A percentile compares a stretch with the other conserved stretches of the same genome.
Conservation (phyloP, 768 basidiomycete species). For the Cyathus striatus region DNA sequence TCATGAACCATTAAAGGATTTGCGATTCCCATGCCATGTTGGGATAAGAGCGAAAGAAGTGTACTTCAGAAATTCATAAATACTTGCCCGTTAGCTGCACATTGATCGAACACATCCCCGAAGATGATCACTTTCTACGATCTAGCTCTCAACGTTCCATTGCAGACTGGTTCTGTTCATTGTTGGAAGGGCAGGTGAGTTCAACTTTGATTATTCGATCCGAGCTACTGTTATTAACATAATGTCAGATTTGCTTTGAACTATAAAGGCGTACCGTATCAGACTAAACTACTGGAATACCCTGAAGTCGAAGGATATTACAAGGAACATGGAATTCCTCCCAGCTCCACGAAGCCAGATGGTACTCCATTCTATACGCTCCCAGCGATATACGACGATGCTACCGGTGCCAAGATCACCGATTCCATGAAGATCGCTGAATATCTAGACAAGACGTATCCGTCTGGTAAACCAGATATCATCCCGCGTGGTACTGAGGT, state of each 20-base stretch:
- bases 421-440: constrained; percentile 39
- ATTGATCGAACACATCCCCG: too few relatives aligned
- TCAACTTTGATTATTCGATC: not conserved
- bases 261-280: constrained; percentile 28
- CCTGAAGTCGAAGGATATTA: constrained; percentile 35
- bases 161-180: not conserved
- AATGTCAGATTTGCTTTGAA: constrained; percentile 24
- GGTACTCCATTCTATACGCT: constrained; percentile 33
- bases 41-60: too few relatives aligned
- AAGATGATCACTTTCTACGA: not conserved
- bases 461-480: constrained; percentile 26
- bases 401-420: constrained; percentile 26
- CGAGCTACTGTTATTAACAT: not conserved
- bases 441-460: constrained; percentile 45
- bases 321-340: constrained; percentile 24
- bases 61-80: too few relatives aligned
- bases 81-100: too few relatives aligned
- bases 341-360: constrained; percentile 19
- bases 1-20: too few relatives aligned
- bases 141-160: not conserved
- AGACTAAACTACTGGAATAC: constrained; percentile 45
- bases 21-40: too few relatives aligned
- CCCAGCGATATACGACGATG: constrained; percentile 42
- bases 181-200: too few relatives aligned
- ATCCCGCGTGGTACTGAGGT: constrained; percentile 17